Conservation (phyloP, 805 yeast genomes). For the Barnettozyma vustinii region DNA sequence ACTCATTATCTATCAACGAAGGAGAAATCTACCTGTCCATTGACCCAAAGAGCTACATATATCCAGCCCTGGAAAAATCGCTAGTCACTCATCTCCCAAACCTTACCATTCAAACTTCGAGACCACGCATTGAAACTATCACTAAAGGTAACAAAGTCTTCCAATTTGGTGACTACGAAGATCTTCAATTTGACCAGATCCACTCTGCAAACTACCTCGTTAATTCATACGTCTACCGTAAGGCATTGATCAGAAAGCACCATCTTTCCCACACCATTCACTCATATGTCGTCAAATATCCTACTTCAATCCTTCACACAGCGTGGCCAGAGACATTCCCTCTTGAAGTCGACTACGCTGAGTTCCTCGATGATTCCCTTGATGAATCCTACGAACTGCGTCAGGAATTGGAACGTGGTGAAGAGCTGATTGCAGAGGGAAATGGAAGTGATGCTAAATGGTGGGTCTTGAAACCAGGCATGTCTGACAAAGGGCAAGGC, state of each 20-base stretch:
- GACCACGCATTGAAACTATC: not conserved
- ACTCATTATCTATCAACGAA: not conserved
- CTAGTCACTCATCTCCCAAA: conserved; percentile 29
- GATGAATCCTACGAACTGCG: conserved; percentile 90
- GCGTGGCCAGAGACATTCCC: conserved; percentile 75
- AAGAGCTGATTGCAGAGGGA: conserved; percentile 8
- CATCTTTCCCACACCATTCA: conserved; percentile 82
- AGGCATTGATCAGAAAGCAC: conserved; percentile 88
- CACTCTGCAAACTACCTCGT: conserved; percentile 47
- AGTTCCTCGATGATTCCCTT: conserved; percentile 86
- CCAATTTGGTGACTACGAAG: conserved; percentile 90
- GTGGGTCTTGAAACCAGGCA: conserved; percentile 93
- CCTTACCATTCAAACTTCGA: conserved; percentile 13
- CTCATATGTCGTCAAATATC: conserved; percentile 68
- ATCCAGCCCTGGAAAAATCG: conserved; percentile 31
- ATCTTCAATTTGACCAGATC: conserved; percentile 67
- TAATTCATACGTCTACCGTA: conserved; percentile 82
- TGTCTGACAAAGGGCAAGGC: conserved; percentile 98
- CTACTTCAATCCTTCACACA: conserved; percentile 49
- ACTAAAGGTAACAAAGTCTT: conserved; percentile 35
- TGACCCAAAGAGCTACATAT: conserved; percentile 35
- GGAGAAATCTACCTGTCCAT: conserved; percentile 27
- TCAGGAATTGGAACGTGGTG: conserved; percentile 60
- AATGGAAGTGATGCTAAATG: conserved; percentile 31
- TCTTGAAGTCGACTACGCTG: conserved; percentile 91